Evolutionary conservation across 176 grass and related monocot species (phyloP).

Genomic region (Hsuehochloa calcarea): DNA sequence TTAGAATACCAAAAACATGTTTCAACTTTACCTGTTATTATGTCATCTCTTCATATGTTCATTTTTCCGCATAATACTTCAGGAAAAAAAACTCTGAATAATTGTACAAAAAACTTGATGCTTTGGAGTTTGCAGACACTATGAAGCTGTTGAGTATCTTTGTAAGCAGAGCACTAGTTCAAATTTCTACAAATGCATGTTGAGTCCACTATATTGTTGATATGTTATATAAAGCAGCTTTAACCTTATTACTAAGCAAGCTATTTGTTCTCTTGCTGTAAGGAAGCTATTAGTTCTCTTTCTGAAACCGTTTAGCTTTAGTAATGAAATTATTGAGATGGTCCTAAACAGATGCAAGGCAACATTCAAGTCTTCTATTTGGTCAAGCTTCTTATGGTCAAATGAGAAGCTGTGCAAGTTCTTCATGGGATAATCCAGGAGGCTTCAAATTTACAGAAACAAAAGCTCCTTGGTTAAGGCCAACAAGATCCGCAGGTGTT

Average conservation of each 20-base stretch:
- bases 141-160: slow-evolving; percentile 6
- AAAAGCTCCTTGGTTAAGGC: slow-evolving; percentile 59
- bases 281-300: slow-evolving; percentile 16
- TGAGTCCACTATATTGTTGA: not conserved
- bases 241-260: not conserved
- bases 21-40: not conserved
- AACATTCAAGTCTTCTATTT: slow-evolving; percentile 56
- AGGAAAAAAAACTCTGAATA: not conserved
- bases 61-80: not conserved
- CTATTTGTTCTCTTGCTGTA: slow-evolving; percentile 21
- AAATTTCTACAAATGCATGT: slow-evolving; percentile 19
- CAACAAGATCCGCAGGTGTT: slow-evolving; percentile 35
- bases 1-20: not conserved
- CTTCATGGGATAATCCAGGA: slow-evolving; percentile 57
- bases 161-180: not conserved
- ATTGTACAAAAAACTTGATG: not conserved
- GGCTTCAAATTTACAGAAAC: slow-evolving; percentile 61
- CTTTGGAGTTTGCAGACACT: not conserved
- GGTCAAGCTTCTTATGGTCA: slow-evolving; percentile 58
- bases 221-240: not conserved
- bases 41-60: not conserved
- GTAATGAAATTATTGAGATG: not conserved
- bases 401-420: slow-evolving; percentile 45
- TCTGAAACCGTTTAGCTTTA: slow-evolving; percentile 26
- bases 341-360: slow-evolving; percentile 65